Evolutionary conservation across 2,329 filamentous ascomycete genomes (phyloP), one percentile per base, ranked within the genome.

Genomic region (Fusarium camptoceras): DNA sequence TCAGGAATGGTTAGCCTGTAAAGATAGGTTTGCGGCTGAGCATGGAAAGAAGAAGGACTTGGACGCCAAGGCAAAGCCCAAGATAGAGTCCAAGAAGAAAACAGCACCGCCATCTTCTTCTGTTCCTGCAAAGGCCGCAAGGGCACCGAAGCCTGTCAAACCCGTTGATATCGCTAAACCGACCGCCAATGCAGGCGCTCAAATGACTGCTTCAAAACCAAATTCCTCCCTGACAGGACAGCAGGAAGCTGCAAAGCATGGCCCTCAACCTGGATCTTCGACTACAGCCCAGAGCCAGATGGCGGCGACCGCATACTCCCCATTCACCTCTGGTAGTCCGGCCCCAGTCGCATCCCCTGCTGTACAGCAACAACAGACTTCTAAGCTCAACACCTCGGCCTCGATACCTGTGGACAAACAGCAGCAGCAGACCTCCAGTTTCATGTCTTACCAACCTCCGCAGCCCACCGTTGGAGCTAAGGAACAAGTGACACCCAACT

Each of bases 1-100:
- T n/a, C 25, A 41, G 7, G 51, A 59, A 20, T 59, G 56, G 51
- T 46, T 39, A 16, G 56, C 55, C 3, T 57, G 56, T 5, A 22
- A 57, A 10, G 30, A 59, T 8, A 22, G 44, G 14, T 59, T 59
- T 30, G 24, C 46, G 12, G 10, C 24, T 6, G 54, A 57, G 5
- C 50, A 59, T 18, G 51, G 56, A 9, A 57, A 46, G 50, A 56
- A 54, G 15, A 58, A 43, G 12, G 27, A 28, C 4, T 3, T 14
- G 14, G 42, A 16, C 24, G 31, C 11, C 42, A 57, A 41, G 10
- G 3, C 20, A 1, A 57, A 57, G 30, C 25, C 20, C 2, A 41
- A 47, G 27, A 1, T 8, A 9, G 34, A 39, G 3, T n/a, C 25
- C 10, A 57, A 57, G 11, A 25, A 6, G 22, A n/a, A 12, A 46